phyloP scores from a whole-genome alignment of 257 asterid species.

The Solanum sejunctum region DNA sequence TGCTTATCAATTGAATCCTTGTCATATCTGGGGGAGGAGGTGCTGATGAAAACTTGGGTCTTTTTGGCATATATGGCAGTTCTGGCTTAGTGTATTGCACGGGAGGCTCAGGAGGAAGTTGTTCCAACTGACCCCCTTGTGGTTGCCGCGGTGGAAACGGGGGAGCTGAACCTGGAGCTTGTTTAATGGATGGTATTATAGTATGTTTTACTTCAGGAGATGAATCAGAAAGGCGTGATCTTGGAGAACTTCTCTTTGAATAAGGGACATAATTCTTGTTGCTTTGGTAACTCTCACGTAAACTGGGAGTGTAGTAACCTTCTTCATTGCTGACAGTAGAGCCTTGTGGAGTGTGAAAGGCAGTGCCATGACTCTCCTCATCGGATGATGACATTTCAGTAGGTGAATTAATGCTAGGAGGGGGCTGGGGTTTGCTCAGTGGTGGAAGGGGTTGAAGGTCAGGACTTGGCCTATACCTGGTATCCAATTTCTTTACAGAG shows the following conservation, averaged over 20 bases:
- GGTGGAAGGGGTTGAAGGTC: conserved; percentile 98
- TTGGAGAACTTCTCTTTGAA: conserved; percentile 78
- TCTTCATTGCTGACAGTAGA: conserved; percentile 64
- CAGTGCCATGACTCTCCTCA: conserved; percentile 67
- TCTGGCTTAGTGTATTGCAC: conserved; percentile 16
- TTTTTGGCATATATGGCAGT: conserved; percentile 36
- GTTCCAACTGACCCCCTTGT: conserved; percentile 7
- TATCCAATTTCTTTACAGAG: conserved; percentile 46
- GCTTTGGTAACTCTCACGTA: conserved; percentile 23
- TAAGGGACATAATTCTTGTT: conserved; percentile 30
- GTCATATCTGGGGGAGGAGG: conserved; percentile 84
- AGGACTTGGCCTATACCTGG: conserved; percentile 86
- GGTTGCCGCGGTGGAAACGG: conserved; percentile 18
- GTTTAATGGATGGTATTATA: conserved; percentile 65
- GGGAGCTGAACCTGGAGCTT: conserved; percentile 18
- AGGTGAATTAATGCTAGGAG: conserved; percentile 51
- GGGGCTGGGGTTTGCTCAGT: conserved; percentile 62
- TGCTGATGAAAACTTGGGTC: conserved; percentile 58
- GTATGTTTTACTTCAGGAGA: conserved; percentile 49
- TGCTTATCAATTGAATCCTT: conserved; percentile 47
- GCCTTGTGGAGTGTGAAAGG: conserved; percentile 86
- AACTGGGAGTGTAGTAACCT: conserved; percentile 29
- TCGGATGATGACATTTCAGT: conserved; percentile 93
- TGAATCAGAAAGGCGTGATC: conserved; percentile 54
- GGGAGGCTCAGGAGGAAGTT: conserved; percentile 19